Conservation (phyloP, 164 flowering plant genomes). For the Saururus chinensis region DNA sequence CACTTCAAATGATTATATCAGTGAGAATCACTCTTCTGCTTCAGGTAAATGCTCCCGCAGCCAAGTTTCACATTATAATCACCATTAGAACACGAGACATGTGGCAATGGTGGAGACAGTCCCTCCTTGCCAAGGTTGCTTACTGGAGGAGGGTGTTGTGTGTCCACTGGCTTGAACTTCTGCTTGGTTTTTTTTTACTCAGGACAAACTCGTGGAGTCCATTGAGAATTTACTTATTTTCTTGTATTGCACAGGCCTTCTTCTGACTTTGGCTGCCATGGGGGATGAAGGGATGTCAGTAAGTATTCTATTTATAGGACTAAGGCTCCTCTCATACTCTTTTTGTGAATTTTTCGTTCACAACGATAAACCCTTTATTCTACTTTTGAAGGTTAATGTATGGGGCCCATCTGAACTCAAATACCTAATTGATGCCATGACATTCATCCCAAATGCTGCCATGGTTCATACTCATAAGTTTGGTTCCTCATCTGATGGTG, state of each 20-base stretch:
- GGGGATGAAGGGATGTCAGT: conserved; percentile 95
- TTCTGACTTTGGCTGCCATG: conserved; percentile 90
- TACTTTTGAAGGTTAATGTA: conserved; percentile 57
- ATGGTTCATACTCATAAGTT: conserved; percentile 83
- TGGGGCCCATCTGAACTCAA: conserved; percentile 97
- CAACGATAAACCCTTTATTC: conserved; percentile 3
- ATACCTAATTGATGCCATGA: conserved; percentile 80
- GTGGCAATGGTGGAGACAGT: neutral
- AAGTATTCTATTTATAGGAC: conserved; percentile 22
- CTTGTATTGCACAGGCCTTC: conserved; percentile 43
- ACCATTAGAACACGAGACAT: neutral
- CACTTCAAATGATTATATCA: neutral
- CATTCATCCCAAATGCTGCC: conserved; percentile 86
- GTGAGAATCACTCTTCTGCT: neutral
- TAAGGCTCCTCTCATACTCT: neutral
- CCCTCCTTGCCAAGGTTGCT: neutral
- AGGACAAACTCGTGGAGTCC: neutral
- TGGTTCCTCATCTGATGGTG: conserved; percentile 36
- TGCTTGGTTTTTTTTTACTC: neutral
- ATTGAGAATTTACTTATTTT: neutral
- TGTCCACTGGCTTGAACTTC: too few species aligned
- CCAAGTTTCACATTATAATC: neutral
- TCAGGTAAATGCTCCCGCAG: neutral
- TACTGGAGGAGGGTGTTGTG: neutral
- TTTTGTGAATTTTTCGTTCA: neutral